Evolutionary conservation across 805 yeast genomes (phyloP), one percentile per base, ranked within the genome.

Genomic region (Wickerhamomyces subpelliculosus): DNA sequence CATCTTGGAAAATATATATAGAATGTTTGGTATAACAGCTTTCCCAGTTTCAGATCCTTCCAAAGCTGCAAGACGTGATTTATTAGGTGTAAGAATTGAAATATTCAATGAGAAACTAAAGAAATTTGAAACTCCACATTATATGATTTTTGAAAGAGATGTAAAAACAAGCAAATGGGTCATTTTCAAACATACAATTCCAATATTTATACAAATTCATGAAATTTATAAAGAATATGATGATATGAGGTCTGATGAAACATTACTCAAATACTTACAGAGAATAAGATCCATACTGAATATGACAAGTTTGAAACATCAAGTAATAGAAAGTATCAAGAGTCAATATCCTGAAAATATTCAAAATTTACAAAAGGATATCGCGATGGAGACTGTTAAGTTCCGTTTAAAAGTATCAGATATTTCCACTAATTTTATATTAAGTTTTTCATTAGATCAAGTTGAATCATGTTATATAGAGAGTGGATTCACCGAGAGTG

Each of bases 31-130:
- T 1, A 58, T 64, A 3, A 63, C 68, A 4, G 54, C 55, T 9
- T 65, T 66, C 40, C 70, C 70, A 0, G 51, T 64, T 1, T 55
- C 55, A 11, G 66, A 63, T 34, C 67, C 68, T 4, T 41, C 54
- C n/a, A 56, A 56, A 9, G 33, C 38, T 25, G 25, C 48, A 3
- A 35, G 40, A 9, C 40, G 44, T 30, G 46, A 48, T 17, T 52
- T 64, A 47, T 14, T 64, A 1, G 70, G 70, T 3, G 49, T 66
- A n/a, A 46, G 71, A 29, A 50, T 66, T n/a, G 71, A 66, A 40
- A 44, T 62, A 1, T 64, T 57, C 38, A 57, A 64, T 35, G 58
- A 56, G 17, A 12, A 37, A 1, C 37, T 35, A 7, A 22, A 48
- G 5, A 41, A 33, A 20, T 64, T 60, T 43, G 66, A 63, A 20